A percentile compares a stretch with the other conserved stretches of the same genome.
Conservation (phyloP, 306 rosid species). For the Inga oerstediana region DNA sequence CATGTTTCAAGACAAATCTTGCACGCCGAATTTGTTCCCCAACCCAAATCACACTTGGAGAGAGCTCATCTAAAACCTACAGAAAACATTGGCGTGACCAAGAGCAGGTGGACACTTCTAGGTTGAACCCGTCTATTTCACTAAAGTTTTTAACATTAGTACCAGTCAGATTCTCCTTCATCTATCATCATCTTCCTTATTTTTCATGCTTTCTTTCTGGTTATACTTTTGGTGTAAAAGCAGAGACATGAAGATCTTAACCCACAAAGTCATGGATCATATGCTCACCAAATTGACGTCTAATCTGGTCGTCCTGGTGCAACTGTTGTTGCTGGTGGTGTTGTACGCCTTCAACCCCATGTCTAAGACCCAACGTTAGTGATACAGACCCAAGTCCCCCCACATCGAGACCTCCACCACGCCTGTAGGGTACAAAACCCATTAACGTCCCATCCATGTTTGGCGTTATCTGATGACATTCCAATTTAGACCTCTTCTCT, state of each 20-base stretch:
- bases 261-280: constrained; percentile 72
- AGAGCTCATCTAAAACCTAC: constrained; percentile 2
- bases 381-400: constrained; percentile 75
- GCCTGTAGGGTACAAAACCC: constrained; percentile 71
- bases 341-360: constrained; percentile 61
- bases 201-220: neutral
- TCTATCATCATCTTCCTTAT: neutral
- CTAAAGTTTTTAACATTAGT: neutral
- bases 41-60: neutral
- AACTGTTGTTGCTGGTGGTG: constrained; percentile 47
- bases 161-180: neutral
- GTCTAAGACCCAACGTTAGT: constrained; percentile 76
- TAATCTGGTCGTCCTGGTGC: constrained; percentile 55
- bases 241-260: constrained; percentile 23
- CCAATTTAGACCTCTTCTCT: constrained; percentile 69
- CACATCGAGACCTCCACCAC: constrained; percentile 49
- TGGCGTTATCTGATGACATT: constrained; percentile 49
- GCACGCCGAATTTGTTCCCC: neutral
- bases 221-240: neutral
- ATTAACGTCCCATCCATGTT: constrained; percentile 58
- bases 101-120: neutral
- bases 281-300: constrained; percentile 57
- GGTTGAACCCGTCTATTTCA: neutral
- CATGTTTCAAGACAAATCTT: constrained; percentile 6
- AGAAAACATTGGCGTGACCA: neutral